Base-by-base conservation (phyloP, 257 asterid genomes). In the Ballota nigra region DNA sequence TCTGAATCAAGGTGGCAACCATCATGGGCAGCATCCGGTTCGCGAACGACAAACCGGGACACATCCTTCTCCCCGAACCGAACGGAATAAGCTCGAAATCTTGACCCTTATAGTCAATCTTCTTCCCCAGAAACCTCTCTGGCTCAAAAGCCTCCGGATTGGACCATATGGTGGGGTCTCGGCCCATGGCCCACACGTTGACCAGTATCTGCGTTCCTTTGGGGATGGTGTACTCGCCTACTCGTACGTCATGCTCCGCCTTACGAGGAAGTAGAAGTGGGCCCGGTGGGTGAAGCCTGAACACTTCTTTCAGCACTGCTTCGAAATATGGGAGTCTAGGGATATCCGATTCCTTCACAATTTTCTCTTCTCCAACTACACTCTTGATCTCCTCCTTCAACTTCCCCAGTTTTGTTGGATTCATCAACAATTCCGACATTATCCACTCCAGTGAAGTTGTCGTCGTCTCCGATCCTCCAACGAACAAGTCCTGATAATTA, bases 71-170 rank as follows among this genome's bases (percentile, higher is more conserved):
- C 0, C 83, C 83, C 0, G 80, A 20, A 1, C 83, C 80, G 22
- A 75, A 79, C 7, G 83, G 83, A 34, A 75, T 65, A 0, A 79
- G 65, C 77, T 75, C 77, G 24, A 70, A 79, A 38, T 79, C 51
- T 51, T 75, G 75, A 0, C 83, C 83, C 9, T 70, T 79, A 11
- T 26, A 43, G 16, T 79, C 80, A 0, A 74, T 56, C 2, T 56
- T 63, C 9, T 47, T 55, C 3, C 10, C 63, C 0, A 79, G 28
- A 12, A 79, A 79, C 23, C 80, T 33, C 31, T 71, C 78, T 0
- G 77, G 83, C 57, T 70, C 64, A 7, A 79, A 75, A 4, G 57
- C 33, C 24, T 59, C 68, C 9, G 83, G 75, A 20, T 79, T 59
- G 15, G 29, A n/a, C 80, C 83, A 79, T 8, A 63, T 8, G 18